These are phyloP conservation scores for Excoecaria cochinchinensis DNA, from an alignment of 345 rosid genomes.

Conservation along the genomic window DNA sequence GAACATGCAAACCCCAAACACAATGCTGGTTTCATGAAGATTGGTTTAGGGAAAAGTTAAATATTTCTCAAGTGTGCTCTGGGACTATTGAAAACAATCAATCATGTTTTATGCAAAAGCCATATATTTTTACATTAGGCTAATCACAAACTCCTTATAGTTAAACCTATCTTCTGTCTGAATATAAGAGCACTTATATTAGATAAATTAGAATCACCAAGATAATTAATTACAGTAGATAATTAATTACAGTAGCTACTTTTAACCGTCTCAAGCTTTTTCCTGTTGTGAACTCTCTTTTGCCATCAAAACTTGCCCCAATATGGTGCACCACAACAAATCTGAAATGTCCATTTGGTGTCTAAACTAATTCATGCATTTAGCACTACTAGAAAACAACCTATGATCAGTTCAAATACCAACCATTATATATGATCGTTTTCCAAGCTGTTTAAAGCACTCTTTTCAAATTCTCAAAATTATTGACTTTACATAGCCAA, in stretches of 20 bases:
- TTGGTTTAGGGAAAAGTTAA: too few relatives aligned
- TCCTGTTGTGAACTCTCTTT: neutral
- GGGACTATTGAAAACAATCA: too few relatives aligned
- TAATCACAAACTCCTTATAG: neutral
- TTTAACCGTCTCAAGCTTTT: neutral
- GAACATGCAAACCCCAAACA: neutral
- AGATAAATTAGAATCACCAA: neutral
- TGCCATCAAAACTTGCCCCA: neutral
- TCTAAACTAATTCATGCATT: neutral
- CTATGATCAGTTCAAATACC: neutral
- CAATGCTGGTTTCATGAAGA: neutral
- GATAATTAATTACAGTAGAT: neutral
- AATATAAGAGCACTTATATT: neutral
- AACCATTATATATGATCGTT: neutral
- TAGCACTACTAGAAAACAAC: neutral
- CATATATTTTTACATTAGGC: too few relatives aligned
- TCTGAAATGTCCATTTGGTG: neutral
- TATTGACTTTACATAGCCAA: neutral
- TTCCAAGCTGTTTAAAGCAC: neutral
- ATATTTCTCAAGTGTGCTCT: too few relatives aligned
- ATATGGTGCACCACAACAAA: neutral
- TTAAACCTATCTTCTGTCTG: too few relatives aligned
- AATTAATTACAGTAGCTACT: neutral
- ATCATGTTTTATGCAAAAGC: too few relatives aligned
- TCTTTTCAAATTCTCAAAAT: neutral